These are phyloP conservation scores for Blastobotrys aristatus DNA, from an alignment of 1,139 yeast genomes.

Conservation along the genomic window DNA sequence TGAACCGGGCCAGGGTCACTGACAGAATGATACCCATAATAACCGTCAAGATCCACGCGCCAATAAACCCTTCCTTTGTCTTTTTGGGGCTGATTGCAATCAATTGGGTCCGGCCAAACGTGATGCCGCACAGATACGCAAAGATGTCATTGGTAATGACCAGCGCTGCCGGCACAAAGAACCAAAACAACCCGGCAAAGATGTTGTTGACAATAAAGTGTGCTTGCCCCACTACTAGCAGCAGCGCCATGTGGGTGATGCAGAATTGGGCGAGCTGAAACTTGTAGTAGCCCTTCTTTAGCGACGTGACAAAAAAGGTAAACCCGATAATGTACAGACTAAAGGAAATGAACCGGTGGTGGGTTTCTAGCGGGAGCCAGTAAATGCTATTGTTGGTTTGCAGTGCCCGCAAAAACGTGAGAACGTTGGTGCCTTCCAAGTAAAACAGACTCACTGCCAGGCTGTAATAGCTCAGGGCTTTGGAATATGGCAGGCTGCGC, in stretches of 20 bases:
- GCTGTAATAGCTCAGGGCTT: conserved; percentile 80
- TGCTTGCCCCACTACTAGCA: conserved; percentile 89
- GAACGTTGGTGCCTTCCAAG: conserved; percentile 76
- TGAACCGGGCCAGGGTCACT: conserved; percentile 55
- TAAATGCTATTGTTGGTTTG: conserved; percentile 15
- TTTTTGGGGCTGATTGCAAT: conserved; percentile 94
- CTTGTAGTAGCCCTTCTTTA: conserved; percentile 82
- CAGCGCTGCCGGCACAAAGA: conserved; percentile 81
- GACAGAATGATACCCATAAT: conserved; percentile 66
- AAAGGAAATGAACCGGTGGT: conserved; percentile 83
- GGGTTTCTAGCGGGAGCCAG: conserved; percentile 45
- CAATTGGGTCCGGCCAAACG: conserved; percentile 89
- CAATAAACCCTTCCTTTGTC: conserved; percentile 95
- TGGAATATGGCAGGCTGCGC: conserved; percentile 75
- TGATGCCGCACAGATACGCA: conserved; percentile 95
- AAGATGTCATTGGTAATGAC: conserved; percentile 93
- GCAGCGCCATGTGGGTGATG: conserved; percentile 87
- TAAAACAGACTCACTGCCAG: conserved; percentile 74
- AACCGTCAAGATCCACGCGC: conserved; percentile 95
- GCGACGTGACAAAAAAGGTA: conserved; percentile 81
- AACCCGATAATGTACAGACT: conserved; percentile 83
- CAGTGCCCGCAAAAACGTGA: background rate
- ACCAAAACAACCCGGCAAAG: conserved; percentile 90
- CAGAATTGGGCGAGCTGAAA: conserved; percentile 94
- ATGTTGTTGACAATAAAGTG: conserved; percentile 89